These are phyloP conservation scores for Claviceps sp. DNA, from an alignment of 2,329 filamentous ascomycete species.

Conservation along the genomic window DNA sequence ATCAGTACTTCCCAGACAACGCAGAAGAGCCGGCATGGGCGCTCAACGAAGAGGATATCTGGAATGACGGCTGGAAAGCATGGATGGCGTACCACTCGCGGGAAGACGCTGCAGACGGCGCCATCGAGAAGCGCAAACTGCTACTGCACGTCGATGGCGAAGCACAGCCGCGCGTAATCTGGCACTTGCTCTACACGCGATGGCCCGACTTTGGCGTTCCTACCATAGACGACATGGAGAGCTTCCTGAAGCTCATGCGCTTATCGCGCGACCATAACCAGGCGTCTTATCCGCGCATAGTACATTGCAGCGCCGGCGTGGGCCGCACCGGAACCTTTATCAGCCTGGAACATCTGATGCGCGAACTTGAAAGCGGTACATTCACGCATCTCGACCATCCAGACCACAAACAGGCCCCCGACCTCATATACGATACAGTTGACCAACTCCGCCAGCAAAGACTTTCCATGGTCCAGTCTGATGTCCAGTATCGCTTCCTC, in stretches of 20 bases:
- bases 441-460: slow-evolving; percentile 73
- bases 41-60: slow-evolving; percentile 51
- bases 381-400: slow-evolving; percentile 25
- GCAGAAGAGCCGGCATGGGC: slow-evolving; percentile 37
- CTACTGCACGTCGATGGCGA: slow-evolving; percentile 37
- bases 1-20: slow-evolving; percentile 65
- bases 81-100: slow-evolving; percentile 53
- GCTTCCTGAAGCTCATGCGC: slow-evolving; percentile 56
- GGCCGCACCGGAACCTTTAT: slow-evolving; percentile 94
- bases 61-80: slow-evolving; percentile 54
- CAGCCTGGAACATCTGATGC: slow-evolving; percentile 79
- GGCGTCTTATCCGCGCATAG: slow-evolving; percentile 53
- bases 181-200: slow-evolving; percentile 72
- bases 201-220: slow-evolving; percentile 92
- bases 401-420: slow-evolving; percentile 36
- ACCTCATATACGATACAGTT: slow-evolving; percentile 68
- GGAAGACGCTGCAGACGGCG: slow-evolving; percentile 40
- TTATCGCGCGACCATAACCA: slow-evolving; percentile 48
- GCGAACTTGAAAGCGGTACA: slow-evolving; percentile 64
- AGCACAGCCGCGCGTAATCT: slow-evolving; percentile 46
- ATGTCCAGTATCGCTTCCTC: slow-evolving; percentile 72
- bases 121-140: slow-evolving; percentile 64
- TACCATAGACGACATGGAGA: slow-evolving; percentile 49
- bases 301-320: slow-evolving; percentile 84
- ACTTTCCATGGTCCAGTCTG: slow-evolving; percentile 89